phyloP scores from a whole-genome alignment of 768 basidiomycete genomes.

The Mycena galopus region DNA sequence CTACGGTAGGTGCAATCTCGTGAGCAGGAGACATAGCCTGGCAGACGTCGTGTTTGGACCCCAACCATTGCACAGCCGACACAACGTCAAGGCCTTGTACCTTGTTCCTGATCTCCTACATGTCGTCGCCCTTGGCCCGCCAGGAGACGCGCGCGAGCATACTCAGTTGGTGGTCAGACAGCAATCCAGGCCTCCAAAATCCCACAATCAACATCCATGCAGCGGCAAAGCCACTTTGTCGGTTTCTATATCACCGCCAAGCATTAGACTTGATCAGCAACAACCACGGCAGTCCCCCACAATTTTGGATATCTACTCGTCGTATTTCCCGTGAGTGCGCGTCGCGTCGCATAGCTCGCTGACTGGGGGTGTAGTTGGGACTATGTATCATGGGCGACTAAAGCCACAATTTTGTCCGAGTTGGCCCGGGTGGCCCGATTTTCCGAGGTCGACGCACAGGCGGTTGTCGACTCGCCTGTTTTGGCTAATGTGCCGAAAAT shows the following conservation, averaged over 20 bases:
- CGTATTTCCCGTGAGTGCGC: neutral
- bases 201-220: neutral
- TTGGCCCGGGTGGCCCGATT: neutral
- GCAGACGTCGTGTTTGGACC: no score
- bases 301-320: neutral
- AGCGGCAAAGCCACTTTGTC: neutral
- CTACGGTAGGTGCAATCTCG: no score
- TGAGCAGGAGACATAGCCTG: no score
- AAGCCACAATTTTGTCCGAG: neutral
- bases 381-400: neutral
- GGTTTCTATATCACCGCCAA: neutral
- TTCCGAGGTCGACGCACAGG: neutral
- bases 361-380: neutral
- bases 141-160: neutral
- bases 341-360: neutral
- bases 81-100: no score
- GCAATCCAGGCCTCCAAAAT: neutral
- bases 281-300: neutral
- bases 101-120: no score
- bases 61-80: no score
- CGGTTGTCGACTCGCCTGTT: neutral
- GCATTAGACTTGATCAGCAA: neutral
- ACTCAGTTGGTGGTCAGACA: neutral
- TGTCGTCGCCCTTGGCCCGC: neutral
- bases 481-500: neutral